These are phyloP conservation scores for Cercospora berteroae DNA, from an alignment of 2,329 filamentous ascomycete species.

Conservation along the genomic window DNA sequence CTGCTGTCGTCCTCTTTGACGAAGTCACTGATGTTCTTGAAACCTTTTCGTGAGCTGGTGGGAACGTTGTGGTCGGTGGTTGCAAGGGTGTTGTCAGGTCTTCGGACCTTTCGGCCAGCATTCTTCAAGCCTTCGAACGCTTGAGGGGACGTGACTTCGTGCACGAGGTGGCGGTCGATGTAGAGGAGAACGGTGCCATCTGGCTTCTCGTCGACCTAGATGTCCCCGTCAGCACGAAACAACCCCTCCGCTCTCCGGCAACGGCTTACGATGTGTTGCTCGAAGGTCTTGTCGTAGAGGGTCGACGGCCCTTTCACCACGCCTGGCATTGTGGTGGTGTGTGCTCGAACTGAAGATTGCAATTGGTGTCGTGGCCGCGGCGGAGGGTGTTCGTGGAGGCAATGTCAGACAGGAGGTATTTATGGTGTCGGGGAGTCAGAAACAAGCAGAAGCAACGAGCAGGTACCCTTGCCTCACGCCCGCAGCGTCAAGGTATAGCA, in stretches of 20 bases:
- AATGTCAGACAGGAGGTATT: neutral
- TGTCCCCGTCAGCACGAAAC: slow-evolving; percentile 6
- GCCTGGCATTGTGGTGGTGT: slow-evolving; percentile 32
- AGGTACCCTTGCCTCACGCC: neutral
- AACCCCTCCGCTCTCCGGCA: neutral
- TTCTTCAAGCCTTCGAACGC: slow-evolving; percentile 95
- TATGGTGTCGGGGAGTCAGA: neutral
- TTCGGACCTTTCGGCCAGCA: slow-evolving; percentile 79
- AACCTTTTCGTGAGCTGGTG: slow-evolving; percentile 82
- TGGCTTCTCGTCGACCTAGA: slow-evolving; percentile 74
- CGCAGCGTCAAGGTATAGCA: slow-evolving; percentile 1
- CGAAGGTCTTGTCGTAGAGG: slow-evolving; percentile 91
- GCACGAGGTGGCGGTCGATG: slow-evolving; percentile 94
- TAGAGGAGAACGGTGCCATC: slow-evolving; percentile 92
- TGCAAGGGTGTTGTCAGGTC: slow-evolving; percentile 93
- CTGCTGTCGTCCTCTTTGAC: slow-evolving; percentile 93
- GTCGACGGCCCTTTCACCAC: slow-evolving; percentile 35
- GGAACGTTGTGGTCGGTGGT: slow-evolving; percentile 98
- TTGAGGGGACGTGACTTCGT: slow-evolving; percentile 98
- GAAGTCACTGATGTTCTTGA: slow-evolving; percentile 91
- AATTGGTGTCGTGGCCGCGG: neutral
- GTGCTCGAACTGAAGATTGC: neutral
- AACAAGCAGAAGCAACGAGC: slow-evolving; percentile 1
- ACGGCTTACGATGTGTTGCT: slow-evolving; percentile 69
- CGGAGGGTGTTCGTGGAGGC: neutral